Evolutionary conservation across 345 rosid species (phyloP).

Genomic region (Eucalyptus tenuipes): DNA sequence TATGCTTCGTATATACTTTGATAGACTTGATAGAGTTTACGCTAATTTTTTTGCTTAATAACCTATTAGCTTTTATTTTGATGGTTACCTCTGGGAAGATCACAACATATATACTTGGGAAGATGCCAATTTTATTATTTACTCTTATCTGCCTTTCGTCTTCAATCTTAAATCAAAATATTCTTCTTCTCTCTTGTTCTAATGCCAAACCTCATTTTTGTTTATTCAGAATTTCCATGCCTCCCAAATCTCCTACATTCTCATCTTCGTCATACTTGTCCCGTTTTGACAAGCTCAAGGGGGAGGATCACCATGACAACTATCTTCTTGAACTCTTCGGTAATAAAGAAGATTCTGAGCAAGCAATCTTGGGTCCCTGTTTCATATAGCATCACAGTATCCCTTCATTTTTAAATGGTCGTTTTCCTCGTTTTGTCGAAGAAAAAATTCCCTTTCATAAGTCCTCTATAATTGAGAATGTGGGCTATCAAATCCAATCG

Average conservation of each 20-base stretch:
- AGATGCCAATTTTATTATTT: background rate
- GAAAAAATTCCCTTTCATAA: too few species aligned
- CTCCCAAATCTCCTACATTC: background rate
- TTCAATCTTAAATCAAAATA: too few species aligned
- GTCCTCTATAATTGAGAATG: background rate
- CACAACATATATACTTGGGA: background rate
- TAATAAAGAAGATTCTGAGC: background rate
- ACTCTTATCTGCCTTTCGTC: background rate
- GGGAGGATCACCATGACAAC: background rate
- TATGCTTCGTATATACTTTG: background rate
- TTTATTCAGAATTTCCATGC: background rate
- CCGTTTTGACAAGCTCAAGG: background rate
- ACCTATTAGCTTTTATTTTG: background rate
- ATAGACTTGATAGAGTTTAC: background rate
- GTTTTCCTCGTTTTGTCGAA: too few species aligned
- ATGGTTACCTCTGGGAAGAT: background rate
- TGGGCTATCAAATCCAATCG: background rate
- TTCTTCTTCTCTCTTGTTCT: background rate
- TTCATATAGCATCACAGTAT: too few species aligned
- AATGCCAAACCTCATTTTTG: background rate
- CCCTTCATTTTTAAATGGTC: too few species aligned
- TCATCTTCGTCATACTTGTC: background rate
- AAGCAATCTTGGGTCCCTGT: background rate
- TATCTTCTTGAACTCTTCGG: background rate
- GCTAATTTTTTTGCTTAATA: background rate